A percentile compares a stretch with the other conserved stretches of the same genome.
Conservation (phyloP, 2,329 filamentous ascomycete genomes). For the Pyricularia sp. region DNA sequence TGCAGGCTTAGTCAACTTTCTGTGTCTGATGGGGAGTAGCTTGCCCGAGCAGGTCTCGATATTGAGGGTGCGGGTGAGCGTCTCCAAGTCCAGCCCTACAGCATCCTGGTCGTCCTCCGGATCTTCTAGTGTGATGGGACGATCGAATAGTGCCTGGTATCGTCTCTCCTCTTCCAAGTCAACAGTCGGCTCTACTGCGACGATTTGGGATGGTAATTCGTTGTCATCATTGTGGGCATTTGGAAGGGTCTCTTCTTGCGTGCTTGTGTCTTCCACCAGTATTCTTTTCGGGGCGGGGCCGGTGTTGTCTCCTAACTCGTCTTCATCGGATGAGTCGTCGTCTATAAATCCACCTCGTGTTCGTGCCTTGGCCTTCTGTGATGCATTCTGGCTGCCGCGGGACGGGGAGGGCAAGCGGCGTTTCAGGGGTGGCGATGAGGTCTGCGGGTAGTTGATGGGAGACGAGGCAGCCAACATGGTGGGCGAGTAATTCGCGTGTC, state of each 20-base stretch:
- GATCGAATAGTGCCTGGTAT: conserved; percentile 2
- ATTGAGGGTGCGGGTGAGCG: background rate
- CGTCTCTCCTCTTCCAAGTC: conserved; percentile 1
- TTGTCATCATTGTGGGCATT: background rate
- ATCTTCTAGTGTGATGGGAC: background rate
- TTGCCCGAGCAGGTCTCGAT: conserved; percentile 40
- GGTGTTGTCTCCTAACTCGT: background rate
- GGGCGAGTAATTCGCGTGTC: background rate
- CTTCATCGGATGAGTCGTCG: conserved; percentile 6
- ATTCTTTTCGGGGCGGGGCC: conserved; percentile 3
- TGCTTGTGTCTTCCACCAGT: background rate
- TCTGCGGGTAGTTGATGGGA: conserved; percentile 5
- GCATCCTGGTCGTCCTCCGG: background rate
- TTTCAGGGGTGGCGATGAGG: conserved; percentile 4
- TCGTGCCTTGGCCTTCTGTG: conserved; percentile 3
- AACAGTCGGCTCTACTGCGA: background rate
- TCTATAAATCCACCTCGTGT: conserved; percentile 5
- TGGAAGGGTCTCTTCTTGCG: background rate
- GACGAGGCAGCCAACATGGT: conserved; percentile 6
- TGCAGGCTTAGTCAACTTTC: conserved; percentile 28
- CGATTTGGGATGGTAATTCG: background rate
- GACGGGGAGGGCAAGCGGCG: conserved; percentile 1
- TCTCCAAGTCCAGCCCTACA: background rate
- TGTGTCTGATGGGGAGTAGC: conserved; percentile 40
- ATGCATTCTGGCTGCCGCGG: conserved; percentile 1